These are phyloP conservation scores for Neoboletus subvelutipes DNA, from an alignment of 768 basidiomycete species.

Conservation along the genomic window DNA sequence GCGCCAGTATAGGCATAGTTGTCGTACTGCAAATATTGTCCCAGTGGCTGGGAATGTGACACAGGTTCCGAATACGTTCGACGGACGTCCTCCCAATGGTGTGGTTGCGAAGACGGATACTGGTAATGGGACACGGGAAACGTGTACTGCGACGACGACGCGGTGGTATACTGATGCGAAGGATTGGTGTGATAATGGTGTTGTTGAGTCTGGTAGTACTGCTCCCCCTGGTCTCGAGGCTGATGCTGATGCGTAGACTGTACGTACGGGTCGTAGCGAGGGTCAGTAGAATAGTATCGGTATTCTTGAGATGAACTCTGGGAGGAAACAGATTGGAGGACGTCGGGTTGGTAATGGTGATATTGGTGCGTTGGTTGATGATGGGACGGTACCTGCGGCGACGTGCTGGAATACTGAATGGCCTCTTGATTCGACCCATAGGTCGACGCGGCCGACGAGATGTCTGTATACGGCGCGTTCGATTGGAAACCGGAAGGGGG, in stretches of 20 bases:
- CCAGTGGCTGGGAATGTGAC: neutral
- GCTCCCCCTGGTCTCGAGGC: conserved; percentile 15
- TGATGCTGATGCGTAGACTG: conserved; percentile 14
- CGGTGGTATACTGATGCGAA: conserved; percentile 1
- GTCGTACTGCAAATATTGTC: conserved; percentile 5
- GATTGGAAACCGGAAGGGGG: conserved; percentile 20
- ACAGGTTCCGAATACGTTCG: conserved; percentile 6
- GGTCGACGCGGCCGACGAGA: neutral
- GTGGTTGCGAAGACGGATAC: conserved; percentile 7
- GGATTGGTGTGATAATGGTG: conserved; percentile 8
- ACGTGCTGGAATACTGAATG: conserved; percentile 1
- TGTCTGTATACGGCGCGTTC: neutral
- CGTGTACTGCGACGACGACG: conserved; percentile 5
- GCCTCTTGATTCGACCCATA: conserved; percentile 9
- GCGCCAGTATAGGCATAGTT: neutral
- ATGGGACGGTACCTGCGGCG: conserved; percentile 8
- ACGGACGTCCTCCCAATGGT: conserved; percentile 15
- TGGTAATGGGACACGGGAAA: conserved; percentile 6
- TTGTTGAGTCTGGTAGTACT: conserved; percentile 28
- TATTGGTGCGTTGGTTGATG: conserved; percentile 2
- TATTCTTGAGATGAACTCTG: conserved; percentile 21
- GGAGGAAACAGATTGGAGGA: conserved; percentile 15
- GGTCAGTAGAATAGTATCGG: conserved; percentile 10
- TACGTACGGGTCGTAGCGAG: conserved; percentile 18
- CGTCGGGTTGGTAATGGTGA: conserved; percentile 15